These are phyloP conservation scores for Stromatinia cepivora DNA, from an alignment of 2,329 filamentous ascomycete genomes.

Conservation along the genomic window DNA sequence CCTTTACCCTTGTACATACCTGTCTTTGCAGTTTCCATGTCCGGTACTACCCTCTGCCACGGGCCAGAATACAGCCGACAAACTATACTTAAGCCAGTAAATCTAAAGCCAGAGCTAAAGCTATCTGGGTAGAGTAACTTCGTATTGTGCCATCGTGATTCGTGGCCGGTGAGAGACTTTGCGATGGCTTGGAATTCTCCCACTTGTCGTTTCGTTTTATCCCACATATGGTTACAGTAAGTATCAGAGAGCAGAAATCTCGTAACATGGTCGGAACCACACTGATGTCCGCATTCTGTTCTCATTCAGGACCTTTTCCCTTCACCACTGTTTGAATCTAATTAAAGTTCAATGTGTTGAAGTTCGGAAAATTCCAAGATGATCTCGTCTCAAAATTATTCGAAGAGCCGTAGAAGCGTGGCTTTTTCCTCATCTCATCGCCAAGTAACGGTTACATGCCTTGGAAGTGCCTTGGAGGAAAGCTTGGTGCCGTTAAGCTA, in stretches of 20 bases:
- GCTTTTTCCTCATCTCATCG: slow-evolving; percentile 18
- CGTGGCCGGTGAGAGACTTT: background rate
- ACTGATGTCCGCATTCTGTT: background rate
- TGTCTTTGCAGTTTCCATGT: background rate
- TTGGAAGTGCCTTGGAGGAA: slow-evolving; percentile 17
- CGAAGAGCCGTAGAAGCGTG: background rate
- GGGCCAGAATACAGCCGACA: background rate
- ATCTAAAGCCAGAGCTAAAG: background rate
- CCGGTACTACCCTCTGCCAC: background rate
- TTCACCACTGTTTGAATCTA: background rate
- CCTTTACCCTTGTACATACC: background rate
- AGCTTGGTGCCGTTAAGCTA: slow-evolving; percentile 23
- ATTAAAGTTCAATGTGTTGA: background rate
- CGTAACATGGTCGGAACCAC: background rate
- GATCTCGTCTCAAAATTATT: background rate
- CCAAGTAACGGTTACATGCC: slow-evolving; percentile 17
- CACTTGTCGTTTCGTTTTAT: slow-evolving; percentile 11
- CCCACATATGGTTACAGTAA: background rate
- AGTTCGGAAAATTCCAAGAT: background rate
- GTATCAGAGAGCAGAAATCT: background rate
- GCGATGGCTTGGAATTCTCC: background rate
- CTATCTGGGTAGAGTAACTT: background rate
- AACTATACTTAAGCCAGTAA: background rate
- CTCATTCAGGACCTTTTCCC: background rate
- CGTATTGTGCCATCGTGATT: background rate